Conservation (phyloP, 371 early-diverging fungal species). For the Paraphysoderma sedebokerense region DNA sequence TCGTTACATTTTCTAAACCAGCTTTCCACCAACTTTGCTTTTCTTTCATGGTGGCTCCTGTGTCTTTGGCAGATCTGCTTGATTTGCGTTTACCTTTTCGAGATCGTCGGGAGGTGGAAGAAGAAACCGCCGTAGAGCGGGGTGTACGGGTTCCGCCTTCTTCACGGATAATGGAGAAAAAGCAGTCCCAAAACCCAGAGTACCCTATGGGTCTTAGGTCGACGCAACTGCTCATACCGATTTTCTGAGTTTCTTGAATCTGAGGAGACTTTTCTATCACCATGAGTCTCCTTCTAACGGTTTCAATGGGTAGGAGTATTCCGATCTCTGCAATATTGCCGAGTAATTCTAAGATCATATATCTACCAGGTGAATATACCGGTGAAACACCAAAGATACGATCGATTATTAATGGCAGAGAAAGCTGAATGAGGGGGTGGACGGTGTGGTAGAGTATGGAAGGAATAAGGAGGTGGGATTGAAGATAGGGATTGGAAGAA, state of each 20-base stretch:
- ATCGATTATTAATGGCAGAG: constrained; percentile 47
- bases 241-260: constrained; percentile 2
- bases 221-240: constrained; percentile 56
- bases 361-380: constrained; percentile 42
- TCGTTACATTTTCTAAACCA: constrained; percentile 15
- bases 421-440: constrained; percentile 46
- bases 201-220: constrained; percentile 69
- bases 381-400: constrained; percentile 39
- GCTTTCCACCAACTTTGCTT: constrained; percentile 4
- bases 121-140: neutral
- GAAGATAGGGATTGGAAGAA: constrained; percentile 15
- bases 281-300: constrained; percentile 63
- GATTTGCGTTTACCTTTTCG: neutral
- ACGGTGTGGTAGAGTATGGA: constrained; percentile 56
- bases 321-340: constrained; percentile 41
- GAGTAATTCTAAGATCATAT: constrained; percentile 40
- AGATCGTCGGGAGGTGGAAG: too few relatives aligned
- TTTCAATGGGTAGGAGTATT: constrained; percentile 69
- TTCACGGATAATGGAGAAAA: constrained; percentile 60
- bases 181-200: constrained; percentile 60
- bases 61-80: neutral
- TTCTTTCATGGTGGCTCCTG: constrained; percentile 1
- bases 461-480: constrained; percentile 18
- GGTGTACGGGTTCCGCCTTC: constrained; percentile 39
- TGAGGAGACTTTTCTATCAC: constrained; percentile 30